Base-by-base conservation (phyloP, 495 filamentous ascomycete genomes). In the Geopyxis carbonaria region DNA sequence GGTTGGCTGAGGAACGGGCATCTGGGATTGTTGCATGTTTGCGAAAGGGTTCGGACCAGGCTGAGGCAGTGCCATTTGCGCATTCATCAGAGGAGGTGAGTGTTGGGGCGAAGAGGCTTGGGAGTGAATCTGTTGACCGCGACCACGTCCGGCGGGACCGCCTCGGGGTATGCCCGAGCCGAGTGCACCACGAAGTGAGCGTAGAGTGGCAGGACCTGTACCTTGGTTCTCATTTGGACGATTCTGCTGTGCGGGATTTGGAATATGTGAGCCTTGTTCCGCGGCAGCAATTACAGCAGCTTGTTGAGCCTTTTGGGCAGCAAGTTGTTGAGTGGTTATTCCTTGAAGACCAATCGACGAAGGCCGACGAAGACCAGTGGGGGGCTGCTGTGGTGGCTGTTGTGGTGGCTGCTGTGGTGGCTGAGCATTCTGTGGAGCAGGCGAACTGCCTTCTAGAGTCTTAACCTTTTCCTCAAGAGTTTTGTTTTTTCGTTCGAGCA, bases 401-500 rank as follows among this genome's bases (percentile, higher is more conserved):
- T 30, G 38, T 20, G 10, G 40, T 36, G 2, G 40, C 27, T 14
- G 37, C 22, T 13, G 34, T 11, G 3, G 34, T 1, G 7, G 34
- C 16, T 38, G 34, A n/a, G 21, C n/a, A n/a, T 16, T 11, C 4
- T 8, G 34, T 4, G 18, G 11, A 38, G 16, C 18, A 22, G 34
- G 27, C 9, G 19, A 84, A 11, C 82, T 84, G 34, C 70, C 77
- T 43, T 81, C 67, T 8, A 94, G 78, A 10, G 83, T 69, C 7
- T 77, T 71, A 16, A 91, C 46, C 62, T 87, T 92, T 10, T 73
- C 78, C 39, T 66, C 64, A 0, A 75, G 65, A 15, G 58, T 62
- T 52, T 68, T 75, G 43, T 59, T 58, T 51, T 76, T 75, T 38
- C 75, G 76, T 44, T 89, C 79, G 6, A 75, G 65, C 74, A 93